Percentiles rank a stretch among this genome's conserved stretches.
These are phyloP conservation scores for Alternaria tenuissima DNA, from an alignment of 2,329 filamentous ascomycete species.

Conservation along the genomic window DNA sequence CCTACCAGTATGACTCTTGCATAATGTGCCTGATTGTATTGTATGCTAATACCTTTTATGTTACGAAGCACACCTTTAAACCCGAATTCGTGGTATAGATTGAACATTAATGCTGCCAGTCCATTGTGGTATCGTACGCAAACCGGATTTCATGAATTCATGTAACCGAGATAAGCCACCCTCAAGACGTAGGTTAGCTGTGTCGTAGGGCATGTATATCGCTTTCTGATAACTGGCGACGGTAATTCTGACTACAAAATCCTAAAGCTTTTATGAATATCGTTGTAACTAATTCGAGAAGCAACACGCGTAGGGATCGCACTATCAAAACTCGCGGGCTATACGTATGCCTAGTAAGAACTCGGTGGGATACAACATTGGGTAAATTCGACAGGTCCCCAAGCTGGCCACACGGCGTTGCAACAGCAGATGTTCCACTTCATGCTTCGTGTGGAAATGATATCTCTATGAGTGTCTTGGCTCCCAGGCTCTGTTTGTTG, in stretches of 20 bases:
- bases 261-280: background rate
- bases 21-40: background rate
- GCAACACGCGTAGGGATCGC: background rate
- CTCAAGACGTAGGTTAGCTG: background rate
- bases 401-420: background rate
- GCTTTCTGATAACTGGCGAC: background rate
- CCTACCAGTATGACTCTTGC: background rate
- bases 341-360: background rate
- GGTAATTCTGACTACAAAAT: background rate
- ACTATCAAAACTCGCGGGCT: background rate
- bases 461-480: background rate
- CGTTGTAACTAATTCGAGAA: background rate
- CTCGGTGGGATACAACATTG: background rate
- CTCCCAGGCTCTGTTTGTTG: background rate
- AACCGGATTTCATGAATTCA: background rate
- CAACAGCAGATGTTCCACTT: background rate
- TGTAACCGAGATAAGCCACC: background rate
- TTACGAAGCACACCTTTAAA: background rate
- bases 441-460: background rate
- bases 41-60: background rate
- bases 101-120: background rate
- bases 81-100: background rate
- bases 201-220: background rate
- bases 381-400: background rate
- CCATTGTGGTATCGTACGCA: background rate